These are phyloP conservation scores for Arxiozyma heterogenica DNA, from an alignment of 1,139 yeast genomes.

Conservation along the genomic window DNA sequence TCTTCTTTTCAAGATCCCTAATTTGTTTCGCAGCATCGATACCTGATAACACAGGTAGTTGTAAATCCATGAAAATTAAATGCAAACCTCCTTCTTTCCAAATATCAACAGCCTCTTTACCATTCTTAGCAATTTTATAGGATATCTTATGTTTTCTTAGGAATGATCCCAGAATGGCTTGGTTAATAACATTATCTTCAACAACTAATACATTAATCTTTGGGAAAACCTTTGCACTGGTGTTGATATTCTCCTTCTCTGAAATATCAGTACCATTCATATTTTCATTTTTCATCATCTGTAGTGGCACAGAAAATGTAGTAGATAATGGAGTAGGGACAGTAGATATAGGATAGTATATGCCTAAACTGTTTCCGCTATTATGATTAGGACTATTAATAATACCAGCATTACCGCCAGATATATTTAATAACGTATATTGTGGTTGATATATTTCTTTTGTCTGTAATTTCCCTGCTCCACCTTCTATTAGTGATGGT, in stretches of 20 bases:
- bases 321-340: conserved; percentile 1
- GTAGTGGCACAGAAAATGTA: conserved; percentile 3
- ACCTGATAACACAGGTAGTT: conserved; percentile 87
- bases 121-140: conserved; percentile 80
- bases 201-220: conserved; percentile 86
- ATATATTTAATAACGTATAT: background rate
- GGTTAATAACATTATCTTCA: conserved; percentile 92
- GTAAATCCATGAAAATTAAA: conserved; percentile 88
- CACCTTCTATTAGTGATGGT: conserved; percentile 9
- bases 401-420: background rate
- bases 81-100: conserved; percentile 93
- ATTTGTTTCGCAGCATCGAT: conserved; percentile 88
- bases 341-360: background rate
- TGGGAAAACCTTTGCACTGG: conserved; percentile 39
- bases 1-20: conserved; percentile 68
- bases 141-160: conserved; percentile 77
- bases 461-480: conserved; percentile 3
- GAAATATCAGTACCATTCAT: background rate
- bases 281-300: conserved; percentile 5
- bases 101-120: conserved; percentile 83
- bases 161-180: conserved; percentile 87
- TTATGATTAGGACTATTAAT: background rate
- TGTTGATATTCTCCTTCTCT: conserved; percentile 7
- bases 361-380: background rate
- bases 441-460: background rate